phyloP scores from a whole-genome alignment of 192 early-diverging fungal genomes.

The Glomus cerebriforme region DNA sequence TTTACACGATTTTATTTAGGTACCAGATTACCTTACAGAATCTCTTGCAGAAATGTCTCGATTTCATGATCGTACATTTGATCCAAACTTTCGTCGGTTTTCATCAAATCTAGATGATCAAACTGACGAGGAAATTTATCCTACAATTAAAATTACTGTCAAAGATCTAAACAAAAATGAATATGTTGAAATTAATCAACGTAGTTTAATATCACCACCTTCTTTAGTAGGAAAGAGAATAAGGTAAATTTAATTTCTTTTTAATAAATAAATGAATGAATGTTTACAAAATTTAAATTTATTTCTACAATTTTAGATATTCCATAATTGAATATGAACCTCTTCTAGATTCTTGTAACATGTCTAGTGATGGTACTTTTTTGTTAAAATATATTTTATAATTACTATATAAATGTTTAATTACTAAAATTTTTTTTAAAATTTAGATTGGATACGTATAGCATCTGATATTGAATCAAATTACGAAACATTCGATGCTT shows the following conservation, averaged over 20 bases:
- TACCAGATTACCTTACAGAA: conserved; percentile 77
- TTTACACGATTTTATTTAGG: conserved; percentile 36
- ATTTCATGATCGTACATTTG: conserved; percentile 76
- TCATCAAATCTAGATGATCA: conserved; percentile 36
- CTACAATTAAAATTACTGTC: conserved; percentile 11
- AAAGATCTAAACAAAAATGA: background rate
- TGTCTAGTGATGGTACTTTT: conserved; percentile 70
- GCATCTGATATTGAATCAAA: conserved; percentile 95
- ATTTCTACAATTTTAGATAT: conserved; percentile 55
- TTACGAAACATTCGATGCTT: conserved; percentile 91
- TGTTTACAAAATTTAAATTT: background rate
- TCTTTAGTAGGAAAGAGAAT: conserved; percentile 90
- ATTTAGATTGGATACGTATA: conserved; percentile 90
- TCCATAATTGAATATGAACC: conserved; percentile 95
- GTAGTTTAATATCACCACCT: conserved; percentile 77
- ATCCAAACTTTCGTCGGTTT: conserved; percentile 34
- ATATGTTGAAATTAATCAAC: conserved; percentile 24
- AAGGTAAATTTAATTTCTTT: conserved; percentile 37
- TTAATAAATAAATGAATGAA: background rate
- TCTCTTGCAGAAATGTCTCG: conserved; percentile 72
- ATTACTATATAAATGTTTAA: conserved; percentile 1
- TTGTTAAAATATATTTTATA: background rate
- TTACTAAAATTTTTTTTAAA: conserved; percentile 34
- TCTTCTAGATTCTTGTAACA: conserved; percentile 93
- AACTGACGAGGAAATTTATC: conserved; percentile 22